Evolutionary conservation across 2,329 filamentous ascomycete genomes (phyloP), one percentile per base, ranked within the genome.

Genomic region (Claviceps cyperi): DNA sequence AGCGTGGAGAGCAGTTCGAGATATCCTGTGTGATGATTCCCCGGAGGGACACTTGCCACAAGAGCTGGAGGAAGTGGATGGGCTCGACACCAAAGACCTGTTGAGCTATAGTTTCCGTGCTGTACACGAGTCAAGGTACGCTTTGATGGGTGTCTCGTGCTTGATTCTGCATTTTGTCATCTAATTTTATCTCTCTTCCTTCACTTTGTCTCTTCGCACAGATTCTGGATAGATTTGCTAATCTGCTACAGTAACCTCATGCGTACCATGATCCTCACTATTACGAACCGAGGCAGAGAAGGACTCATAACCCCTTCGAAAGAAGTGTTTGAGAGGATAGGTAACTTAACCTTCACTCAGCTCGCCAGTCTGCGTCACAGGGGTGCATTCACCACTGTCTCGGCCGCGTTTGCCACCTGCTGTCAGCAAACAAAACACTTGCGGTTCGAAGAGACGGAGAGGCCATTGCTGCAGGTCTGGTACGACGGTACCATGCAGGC

Each of bases 71-170:
- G 82, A 84, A 36, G 69, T 78, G 15, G 76, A 83, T 4, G 84
- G 82, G 1, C 73, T 88, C 2, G 83, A 85, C 48, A 89, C 88
- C 0, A 97, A 96, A 61, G 88, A 94, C 58, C 76, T 94, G 17
- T 68, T 98, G 45, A 97, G 91, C 56, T 98, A 92, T 64, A 95
- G 89, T 54, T 98, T 95, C 76, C 80, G 92, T 58, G 87, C 89
- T 5, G 74, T 96, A n/a, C 91, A 95, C 54, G 92, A 98, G 67
- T 87, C 90, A 22, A 95, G 87, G 84, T 88, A 69, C 53, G 67
- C 50, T 9, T 22, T 1, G 11, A 32, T 39, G n/a, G 8, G 2
- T 48, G 2, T 35, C 13, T 36, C 28, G 9, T 36, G 28, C 17
- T n/a, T 28, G 15, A 17, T 45, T 11, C 8, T 35, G 6, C 5